Base-by-base conservation (phyloP, 257 asterid species). In the Solanum medicagineum region DNA sequence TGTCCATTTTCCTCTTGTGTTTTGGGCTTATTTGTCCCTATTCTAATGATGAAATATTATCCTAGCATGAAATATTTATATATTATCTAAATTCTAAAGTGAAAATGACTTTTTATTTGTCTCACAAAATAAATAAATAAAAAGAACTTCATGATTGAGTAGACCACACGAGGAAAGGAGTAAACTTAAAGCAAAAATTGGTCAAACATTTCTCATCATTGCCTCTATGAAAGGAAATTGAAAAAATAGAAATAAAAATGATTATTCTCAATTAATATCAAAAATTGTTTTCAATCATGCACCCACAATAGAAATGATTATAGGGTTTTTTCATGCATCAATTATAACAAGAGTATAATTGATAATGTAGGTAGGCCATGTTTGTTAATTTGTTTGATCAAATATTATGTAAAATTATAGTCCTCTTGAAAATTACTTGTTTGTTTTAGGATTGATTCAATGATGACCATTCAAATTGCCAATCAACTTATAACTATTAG, bases 161-260 rank as follows among this genome's bases (percentile, higher is more conserved):
- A 82, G 71, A 24, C 85, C 85, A 82, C 85, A 66, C 85, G 85
- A 66, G 85, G 85, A 82, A 77, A 82, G 59, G 45, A 71, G 85
- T 82, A 82, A 45, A 82, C 17, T 19, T 53, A 82, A 82, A 82
- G 85, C 85, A 63, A 82, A 82, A 82, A 13, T 44, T 82, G 85
- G 85, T 82, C 79, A 82, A 82, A 62, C 56, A 62, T n/a, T 62
- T 36, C 44, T 77, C 63, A 77, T 77, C 26, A 77, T 77, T 53
- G 19, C 26, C 82, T 49, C 42, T 75, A 49, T 75, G 53, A 26
- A 53, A 49, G n/a, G 26, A 17, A 14, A 74, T 29, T 2, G 19
- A 16, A 77, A 22, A n/a, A 44, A 75, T 60, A 22, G 0, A 15
- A 32, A 15, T 15, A 7, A 1, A 49, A 77, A 77, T 24, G 47